These are phyloP conservation scores for Brassica juncea DNA, from an alignment of 345 rosid species.

Conservation along the genomic window DNA sequence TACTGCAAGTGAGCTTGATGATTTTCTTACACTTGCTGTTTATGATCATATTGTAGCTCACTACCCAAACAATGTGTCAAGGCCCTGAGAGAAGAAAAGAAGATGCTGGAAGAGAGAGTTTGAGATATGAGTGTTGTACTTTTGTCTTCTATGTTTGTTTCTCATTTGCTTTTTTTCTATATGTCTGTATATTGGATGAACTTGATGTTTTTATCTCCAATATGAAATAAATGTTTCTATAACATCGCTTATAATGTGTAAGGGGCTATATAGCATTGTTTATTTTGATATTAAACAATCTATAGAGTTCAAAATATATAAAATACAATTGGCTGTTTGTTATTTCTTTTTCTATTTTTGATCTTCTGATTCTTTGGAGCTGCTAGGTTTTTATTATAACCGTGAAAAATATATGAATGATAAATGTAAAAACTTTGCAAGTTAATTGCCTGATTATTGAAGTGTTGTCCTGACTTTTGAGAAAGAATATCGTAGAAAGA, in stretches of 20 bases:
- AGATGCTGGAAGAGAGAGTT: not conserved
- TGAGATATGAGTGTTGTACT: slow-evolving; percentile 9
- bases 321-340: not conserved
- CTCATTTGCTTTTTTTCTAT: slow-evolving; percentile 6
- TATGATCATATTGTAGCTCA: slow-evolving; percentile 13
- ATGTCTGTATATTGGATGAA: not conserved
- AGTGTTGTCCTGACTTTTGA: too few relatives aligned
- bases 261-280: not conserved
- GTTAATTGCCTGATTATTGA: too few relatives aligned
- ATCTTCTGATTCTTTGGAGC: not conserved
- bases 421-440: too few relatives aligned
- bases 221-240: not conserved
- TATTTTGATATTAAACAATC: not conserved
- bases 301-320: not conserved
- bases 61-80: slow-evolving; percentile 54
- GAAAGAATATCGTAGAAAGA: too few relatives aligned
- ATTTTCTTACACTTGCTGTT: slow-evolving; percentile 39
- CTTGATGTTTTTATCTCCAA: too few relatives aligned
- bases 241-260: not conserved
- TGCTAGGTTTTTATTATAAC: not conserved
- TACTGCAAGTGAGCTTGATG: slow-evolving; percentile 58
- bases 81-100: slow-evolving; percentile 46
- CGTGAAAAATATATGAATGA: not conserved
- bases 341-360: not conserved
- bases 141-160: slow-evolving; percentile 14